These are phyloP conservation scores for Pseudogymnoascus verrucosus DNA, from an alignment of 2,329 filamentous ascomycete species.

Conservation along the genomic window DNA sequence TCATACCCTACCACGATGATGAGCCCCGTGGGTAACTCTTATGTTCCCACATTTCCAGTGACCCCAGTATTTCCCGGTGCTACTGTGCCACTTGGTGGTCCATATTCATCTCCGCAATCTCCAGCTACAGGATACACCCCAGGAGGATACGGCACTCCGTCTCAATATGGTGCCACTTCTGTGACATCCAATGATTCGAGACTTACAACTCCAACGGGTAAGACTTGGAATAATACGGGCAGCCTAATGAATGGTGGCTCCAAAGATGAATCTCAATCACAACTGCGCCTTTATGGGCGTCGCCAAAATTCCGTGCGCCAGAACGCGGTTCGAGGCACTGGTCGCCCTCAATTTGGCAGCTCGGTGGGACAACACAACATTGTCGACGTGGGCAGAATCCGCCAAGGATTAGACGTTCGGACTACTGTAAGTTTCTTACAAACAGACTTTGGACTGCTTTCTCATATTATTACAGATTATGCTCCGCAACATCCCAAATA, in stretches of 20 bases:
- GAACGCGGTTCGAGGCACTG: constrained; percentile 38
- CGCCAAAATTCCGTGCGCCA: constrained; percentile 39
- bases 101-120: constrained; percentile 11
- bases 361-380: constrained; percentile 49
- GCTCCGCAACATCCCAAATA: constrained; percentile 91
- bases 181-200: not conserved
- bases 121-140: not conserved
- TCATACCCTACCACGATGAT: constrained; percentile 8
- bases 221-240: not conserved
- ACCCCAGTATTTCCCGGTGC: not conserved
- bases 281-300: constrained; percentile 16
- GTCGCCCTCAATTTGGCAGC: constrained; percentile 37
- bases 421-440: constrained; percentile 52
- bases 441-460: constrained; percentile 10
- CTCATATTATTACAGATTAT: constrained; percentile 56
- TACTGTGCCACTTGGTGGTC: not conserved
- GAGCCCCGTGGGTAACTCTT: constrained; percentile 14
- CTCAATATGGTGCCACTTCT: constrained; percentile 3
- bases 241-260: not conserved
- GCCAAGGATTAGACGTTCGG: constrained; percentile 61
- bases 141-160: not conserved
- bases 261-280: not conserved
- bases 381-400: constrained; percentile 53
- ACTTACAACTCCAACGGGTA: not conserved
- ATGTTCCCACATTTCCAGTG: constrained; percentile 1